Evolutionary conservation across 2,329 filamentous ascomycete genomes (phyloP).

Genomic region (Ophiostoma novo-ulmi): DNA sequence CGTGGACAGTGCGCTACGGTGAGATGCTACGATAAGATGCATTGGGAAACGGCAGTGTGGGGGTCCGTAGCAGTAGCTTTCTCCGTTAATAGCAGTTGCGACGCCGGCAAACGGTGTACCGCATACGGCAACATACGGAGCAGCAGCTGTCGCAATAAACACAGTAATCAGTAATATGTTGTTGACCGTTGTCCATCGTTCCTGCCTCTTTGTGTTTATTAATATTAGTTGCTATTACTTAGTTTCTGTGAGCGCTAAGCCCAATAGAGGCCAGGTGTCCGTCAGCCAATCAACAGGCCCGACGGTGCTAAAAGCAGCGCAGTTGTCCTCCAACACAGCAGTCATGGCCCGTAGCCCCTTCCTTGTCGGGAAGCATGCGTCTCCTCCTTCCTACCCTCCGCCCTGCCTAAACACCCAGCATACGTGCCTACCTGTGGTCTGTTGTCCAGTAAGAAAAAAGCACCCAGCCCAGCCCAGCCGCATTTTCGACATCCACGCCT

Average conservation of each 20-base stretch:
- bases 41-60: background rate
- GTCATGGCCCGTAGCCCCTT: constrained; percentile 1
- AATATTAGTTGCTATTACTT: background rate
- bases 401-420: background rate
- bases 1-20: constrained; percentile 1
- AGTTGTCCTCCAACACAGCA: background rate
- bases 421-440: background rate
- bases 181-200: background rate
- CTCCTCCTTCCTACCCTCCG: constrained; percentile 14
- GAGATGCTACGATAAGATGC: background rate
- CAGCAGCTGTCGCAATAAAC: background rate
- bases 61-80: background rate
- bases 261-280: constrained; percentile 15
- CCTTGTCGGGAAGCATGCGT: constrained; percentile 8
- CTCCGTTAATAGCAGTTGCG: background rate
- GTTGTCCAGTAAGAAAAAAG: constrained; percentile 26
- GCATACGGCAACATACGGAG: background rate
- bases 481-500: constrained; percentile 26
- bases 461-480: constrained; percentile 23
- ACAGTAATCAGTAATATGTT: background rate
- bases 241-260: constrained; percentile 21
- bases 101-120: background rate
- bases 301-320: constrained; percentile 7
- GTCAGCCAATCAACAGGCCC: constrained; percentile 23
- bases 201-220: constrained; percentile 12